Evolutionary conservation across 2,329 filamentous ascomycete species (phyloP), one percentile per base, ranked within the genome.

Genomic region (Corynespora cassiicola): DNA sequence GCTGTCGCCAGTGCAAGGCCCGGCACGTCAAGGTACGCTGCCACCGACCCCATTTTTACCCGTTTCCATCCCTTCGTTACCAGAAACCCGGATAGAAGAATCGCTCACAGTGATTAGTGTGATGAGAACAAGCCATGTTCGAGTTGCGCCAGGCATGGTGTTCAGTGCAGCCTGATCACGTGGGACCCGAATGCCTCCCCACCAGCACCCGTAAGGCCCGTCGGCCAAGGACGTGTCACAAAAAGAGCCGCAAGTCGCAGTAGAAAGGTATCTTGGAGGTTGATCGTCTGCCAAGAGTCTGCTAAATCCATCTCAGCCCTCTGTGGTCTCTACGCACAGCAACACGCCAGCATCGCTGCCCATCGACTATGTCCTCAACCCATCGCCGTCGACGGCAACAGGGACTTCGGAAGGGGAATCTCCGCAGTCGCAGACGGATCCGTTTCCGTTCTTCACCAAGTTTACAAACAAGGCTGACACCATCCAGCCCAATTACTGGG

Each of bases 121-220:
- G 65, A 69, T 39, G 66, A 69, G 48, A 55, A 56, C 20, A 66
- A 61, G 38, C 66, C 66, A 8, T 69, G 66, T 38, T 63, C 61
- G 14, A 66, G 61, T 42, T 69, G 66, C 47, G 52, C 61, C 27
- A 56, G 65, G 36, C 66, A 69, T 49, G 56, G 61, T 22, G 65
- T 68, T 10, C 48, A 54, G 32, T 69, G 66, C 45, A 67, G 62
- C 42, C 54, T 69, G 5, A 37, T 64, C 33, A 53, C 53, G 25
- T 50, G 50, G 45, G 58, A 62, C 33, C 46, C 47, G 10, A 50
- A 52, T 44, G 44, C 46, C 20, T 14, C 33, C 12, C 31, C 41
- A 17, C 41, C 45, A 33, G 24, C 50, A 6, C 27, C 47, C 16
- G 40, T 49, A 16, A n/a, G n/a, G n/a, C n/a, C n/a, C n/a, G n/a